Percentiles rank a stretch among this genome's conserved stretches.
phyloP scores from a whole-genome alignment of 441 rosid genomes.

The Viola pubescens region DNA sequence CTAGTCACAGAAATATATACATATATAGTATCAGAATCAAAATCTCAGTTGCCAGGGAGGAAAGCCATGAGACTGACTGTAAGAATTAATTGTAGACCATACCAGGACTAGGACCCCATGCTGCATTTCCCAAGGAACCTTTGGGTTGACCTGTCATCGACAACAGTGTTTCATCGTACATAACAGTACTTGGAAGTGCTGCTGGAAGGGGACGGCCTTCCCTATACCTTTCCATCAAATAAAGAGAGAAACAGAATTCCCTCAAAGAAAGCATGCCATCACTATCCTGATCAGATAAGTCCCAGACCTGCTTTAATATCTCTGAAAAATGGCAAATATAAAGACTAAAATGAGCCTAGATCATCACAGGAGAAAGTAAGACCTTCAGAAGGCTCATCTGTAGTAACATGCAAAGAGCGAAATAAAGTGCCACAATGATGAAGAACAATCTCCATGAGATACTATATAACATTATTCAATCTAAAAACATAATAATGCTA shows the following conservation, averaged over 20 bases:
- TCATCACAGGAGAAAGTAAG: conserved; percentile 14
- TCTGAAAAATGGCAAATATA: conserved; percentile 41
- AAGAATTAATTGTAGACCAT: conserved; percentile 24
- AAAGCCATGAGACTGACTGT: conserved; percentile 8
- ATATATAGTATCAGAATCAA: conserved; percentile 6
- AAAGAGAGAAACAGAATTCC: conserved; percentile 91
- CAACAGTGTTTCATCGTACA: conserved; percentile 75
- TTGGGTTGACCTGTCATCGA: conserved; percentile 74
- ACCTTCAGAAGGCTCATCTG: conserved; percentile 1
- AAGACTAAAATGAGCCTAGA: conserved; percentile 10
- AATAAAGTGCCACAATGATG: not conserved
- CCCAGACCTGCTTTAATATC: conserved; percentile 92
- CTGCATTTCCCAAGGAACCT: conserved; percentile 54
- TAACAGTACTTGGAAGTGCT: conserved; percentile 65
- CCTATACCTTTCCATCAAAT: conserved; percentile 90
- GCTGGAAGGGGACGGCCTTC: conserved; percentile 88
- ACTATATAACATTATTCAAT: not conserved
- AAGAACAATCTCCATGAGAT: not conserved
- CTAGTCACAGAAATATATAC: conserved; percentile 28
- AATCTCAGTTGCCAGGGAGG: conserved; percentile 7
- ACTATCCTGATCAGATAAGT: conserved; percentile 88
- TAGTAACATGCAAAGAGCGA: not conserved
- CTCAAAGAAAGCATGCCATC: conserved; percentile 97
- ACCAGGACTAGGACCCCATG: conserved; percentile 76
- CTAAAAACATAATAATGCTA: not conserved